Percentiles rank a stretch among this genome's conserved stretches.
Evolutionary conservation across 352 stramenopile genomes (phyloP).

Genomic region (Globisporangium nodosum): DNA sequence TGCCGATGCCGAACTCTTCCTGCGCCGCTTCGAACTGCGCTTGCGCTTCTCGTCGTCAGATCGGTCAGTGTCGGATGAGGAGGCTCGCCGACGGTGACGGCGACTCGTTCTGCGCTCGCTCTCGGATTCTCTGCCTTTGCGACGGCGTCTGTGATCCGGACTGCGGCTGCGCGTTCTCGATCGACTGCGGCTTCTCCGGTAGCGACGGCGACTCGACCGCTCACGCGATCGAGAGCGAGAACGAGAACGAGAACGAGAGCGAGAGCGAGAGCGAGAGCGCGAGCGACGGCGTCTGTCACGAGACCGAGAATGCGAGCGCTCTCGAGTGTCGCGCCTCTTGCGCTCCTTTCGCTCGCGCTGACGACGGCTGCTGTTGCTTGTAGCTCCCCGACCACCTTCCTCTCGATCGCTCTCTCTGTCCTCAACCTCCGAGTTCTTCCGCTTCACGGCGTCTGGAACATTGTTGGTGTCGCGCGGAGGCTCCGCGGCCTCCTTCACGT

Average conservation of each 20-base stretch:
- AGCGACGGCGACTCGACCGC: constrained; percentile 18
- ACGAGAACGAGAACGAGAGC: constrained; percentile 10
- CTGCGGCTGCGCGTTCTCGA: constrained; percentile 12
- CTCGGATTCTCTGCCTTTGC: constrained; percentile 1
- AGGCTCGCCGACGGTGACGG: constrained; percentile 14
- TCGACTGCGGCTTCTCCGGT: background rate
- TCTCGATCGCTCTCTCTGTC: background rate
- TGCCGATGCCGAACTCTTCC: background rate
- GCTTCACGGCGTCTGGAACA: no score
- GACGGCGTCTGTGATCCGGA: background rate
- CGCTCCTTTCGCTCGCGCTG: constrained; percentile 1
- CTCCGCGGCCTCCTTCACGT: background rate
- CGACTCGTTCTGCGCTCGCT: constrained; percentile 15
- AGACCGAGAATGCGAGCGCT: constrained; percentile 12
- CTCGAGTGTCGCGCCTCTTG: constrained; percentile 8
- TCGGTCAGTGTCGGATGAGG: constrained; percentile 9
- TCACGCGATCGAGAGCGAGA: constrained; percentile 22
- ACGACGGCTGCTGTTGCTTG: background rate
- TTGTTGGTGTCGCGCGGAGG: no score
- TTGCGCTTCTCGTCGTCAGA: constrained; percentile 9
- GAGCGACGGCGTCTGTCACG: constrained; percentile 14
- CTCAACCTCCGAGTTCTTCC: background rate
- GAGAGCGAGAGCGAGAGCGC: constrained; percentile 16
- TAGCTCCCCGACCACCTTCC: background rate
- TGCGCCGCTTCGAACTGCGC: constrained; percentile 1